Base-by-base conservation (phyloP, 768 basidiomycete species). In the Boletus edulis region DNA sequence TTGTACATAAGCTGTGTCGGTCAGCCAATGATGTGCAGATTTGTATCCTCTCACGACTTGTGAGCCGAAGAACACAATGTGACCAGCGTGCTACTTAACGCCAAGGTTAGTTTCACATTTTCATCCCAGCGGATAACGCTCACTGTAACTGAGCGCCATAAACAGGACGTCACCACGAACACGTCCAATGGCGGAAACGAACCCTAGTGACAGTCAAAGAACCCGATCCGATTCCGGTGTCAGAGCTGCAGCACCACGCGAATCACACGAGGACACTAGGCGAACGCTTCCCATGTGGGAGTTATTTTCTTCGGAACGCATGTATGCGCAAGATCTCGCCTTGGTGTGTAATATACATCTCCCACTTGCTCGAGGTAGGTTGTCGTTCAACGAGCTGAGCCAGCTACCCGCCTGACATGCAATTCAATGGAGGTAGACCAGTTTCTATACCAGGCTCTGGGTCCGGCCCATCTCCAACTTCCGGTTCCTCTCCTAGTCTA, bases 261-360 rank as follows among this genome's bases (percentile, higher is more conserved):
- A 49, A 42, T 52, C 59, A 31, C 43, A 57, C 8, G 47, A 47
- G 40, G 62, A 81, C 60, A 79, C 83, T 68, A 79, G 17, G 78
- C 80, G 41, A 84, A 90, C n/a, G n/a, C n/a, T n/a, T 67, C 86
- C 88, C 2, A 72, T 91, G 29, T 78, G 80, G 46, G 87, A 91
- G 60, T 72, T 92, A 32, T 76, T 91, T 42, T 81, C 84, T 14
- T 86, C 86, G 6, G 89, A 92, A 65, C 75, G 86, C 38, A 84
- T 84, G 1, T 90, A 90, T 69, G 87, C 87, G 3, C 81, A 80
- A 8, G 88, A 90, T 73, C 74, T 92, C 27, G 84, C 84, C 9
- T 73, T 91, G 38, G 80, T 91, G 49, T 76, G 84, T 40, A 82
- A 86, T 51, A 76, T 90, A 14, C 83, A 91, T 63, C 82, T 90